Conservation (phyloP, 495 filamentous ascomycete species). For the Aspergillus avenaceus region DNA sequence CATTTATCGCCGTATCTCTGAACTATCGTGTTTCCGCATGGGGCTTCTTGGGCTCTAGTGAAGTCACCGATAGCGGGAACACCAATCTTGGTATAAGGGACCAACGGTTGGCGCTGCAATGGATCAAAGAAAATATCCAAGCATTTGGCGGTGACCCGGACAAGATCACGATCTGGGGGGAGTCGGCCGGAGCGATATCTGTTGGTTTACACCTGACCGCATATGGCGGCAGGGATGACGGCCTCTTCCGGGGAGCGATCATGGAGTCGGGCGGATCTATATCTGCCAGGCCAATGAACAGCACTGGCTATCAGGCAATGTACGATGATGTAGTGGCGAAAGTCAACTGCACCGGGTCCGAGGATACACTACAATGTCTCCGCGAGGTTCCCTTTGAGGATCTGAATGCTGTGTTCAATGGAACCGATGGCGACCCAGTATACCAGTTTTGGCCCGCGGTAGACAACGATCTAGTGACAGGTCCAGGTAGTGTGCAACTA, state of each 20-base stretch:
- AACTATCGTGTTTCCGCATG: slow-evolving; percentile 55
- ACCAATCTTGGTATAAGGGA: slow-evolving; percentile 57
- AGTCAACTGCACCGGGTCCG: slow-evolving; percentile 30
- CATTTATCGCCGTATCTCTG: slow-evolving; percentile 58
- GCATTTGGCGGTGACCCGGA: slow-evolving; percentile 52
- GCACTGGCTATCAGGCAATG: slow-evolving; percentile 29
- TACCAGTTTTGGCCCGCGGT: slow-evolving; percentile 42
- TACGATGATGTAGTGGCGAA: slow-evolving; percentile 35
- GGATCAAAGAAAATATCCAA: slow-evolving; percentile 56
- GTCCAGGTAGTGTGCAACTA: slow-evolving; percentile 32
- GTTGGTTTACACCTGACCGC: slow-evolving; percentile 50
- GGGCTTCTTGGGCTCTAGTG: slow-evolving; percentile 45
- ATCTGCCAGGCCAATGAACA: slow-evolving; percentile 23
- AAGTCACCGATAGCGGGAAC: slow-evolving; percentile 35
- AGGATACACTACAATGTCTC: slow-evolving; percentile 44
- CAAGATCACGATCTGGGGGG: slow-evolving; percentile 68
- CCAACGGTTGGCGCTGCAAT: slow-evolving; percentile 58
- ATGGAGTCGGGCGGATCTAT: slow-evolving; percentile 45
- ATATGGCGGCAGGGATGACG: slow-evolving; percentile 46
- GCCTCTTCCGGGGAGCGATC: slow-evolving; percentile 42
- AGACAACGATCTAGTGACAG: slow-evolving; percentile 48
- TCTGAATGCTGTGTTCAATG: slow-evolving; percentile 38
- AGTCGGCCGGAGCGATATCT: slow-evolving; percentile 53
- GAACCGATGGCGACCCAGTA: slow-evolving; percentile 21
- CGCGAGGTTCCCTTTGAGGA: slow-evolving; percentile 40